Evolutionary conservation across 495 filamentous ascomycete genomes (phyloP).

Genomic region (Penicillium mononematosum): DNA sequence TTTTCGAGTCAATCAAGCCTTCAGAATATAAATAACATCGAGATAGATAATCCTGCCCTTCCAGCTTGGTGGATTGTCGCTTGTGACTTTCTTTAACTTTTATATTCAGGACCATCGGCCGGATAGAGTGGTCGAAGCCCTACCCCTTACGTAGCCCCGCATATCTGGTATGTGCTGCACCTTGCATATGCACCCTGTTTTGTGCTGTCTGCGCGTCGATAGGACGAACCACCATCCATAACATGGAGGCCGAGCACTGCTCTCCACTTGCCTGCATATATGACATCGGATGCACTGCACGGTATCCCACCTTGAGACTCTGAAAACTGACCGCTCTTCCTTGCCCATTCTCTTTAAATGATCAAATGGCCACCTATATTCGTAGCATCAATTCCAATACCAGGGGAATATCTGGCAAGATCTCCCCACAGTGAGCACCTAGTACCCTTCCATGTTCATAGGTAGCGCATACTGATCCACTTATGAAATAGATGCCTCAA

Average conservation of each 20-base stretch:
- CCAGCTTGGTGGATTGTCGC: not conserved
- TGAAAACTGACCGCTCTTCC: conserved; percentile 12
- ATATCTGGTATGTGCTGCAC: not conserved
- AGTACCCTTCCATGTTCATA: not conserved
- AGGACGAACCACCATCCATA: not conserved
- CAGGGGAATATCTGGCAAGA: not conserved
- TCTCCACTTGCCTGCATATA: conserved; percentile 13
- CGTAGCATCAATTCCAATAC: not conserved
- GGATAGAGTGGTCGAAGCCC: not conserved
- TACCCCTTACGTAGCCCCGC: not conserved
- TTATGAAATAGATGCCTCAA: conserved; percentile 10
- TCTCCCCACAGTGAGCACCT: not conserved
- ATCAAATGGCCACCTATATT: not conserved
- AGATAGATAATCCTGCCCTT: not conserved
- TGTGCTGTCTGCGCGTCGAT: not conserved
- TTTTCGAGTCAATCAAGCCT: not conserved
- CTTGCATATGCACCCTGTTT: not conserved
- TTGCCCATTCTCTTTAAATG: not conserved
- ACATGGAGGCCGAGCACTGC: not conserved
- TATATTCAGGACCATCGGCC: not conserved
- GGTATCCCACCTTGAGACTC: not conserved
- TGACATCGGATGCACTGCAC: conserved; percentile 10
- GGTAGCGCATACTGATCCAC: not conserved
- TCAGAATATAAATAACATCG: not conserved
- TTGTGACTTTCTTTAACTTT: not conserved